Base-by-base conservation (phyloP, 306 rosid species). In the Castanea sativa region DNA sequence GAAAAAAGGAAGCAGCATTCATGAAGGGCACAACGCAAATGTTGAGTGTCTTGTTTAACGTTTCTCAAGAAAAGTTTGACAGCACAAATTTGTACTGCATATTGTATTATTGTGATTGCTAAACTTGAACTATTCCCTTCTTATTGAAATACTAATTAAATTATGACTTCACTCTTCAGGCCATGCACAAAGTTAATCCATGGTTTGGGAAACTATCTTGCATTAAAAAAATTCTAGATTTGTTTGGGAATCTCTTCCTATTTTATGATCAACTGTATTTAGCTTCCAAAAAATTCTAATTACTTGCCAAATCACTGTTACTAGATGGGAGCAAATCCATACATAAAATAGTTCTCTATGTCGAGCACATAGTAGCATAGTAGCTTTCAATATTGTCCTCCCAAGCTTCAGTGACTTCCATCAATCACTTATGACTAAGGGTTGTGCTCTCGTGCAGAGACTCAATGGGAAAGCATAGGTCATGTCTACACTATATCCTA, bases 31-130 rank as follows among this genome's bases (percentile, higher is more conserved):
- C 67, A 32, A 23, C 21, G 30, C 43, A 20, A 61, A 79, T 18
- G 63, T 51, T 51, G 76, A 76, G 72, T 63, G 15, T 75, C 23
- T 57, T 71, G 81, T 79, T 76, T 76, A 71, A 76, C 69, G 63
- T 13, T 30, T 45, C 43, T 35, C 43, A 35, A 35, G 9, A 35
- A 35, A 35, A 35, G 43, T 35, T 35, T 35, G 43, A 35, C 43
- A 35, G 2, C 9, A 12, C 29, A 5, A 33, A 3, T 43, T 27
- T 51, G 6, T 55, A 73, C 23, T 14, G 21, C 25, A 25, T 35
- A 3, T 21, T 12, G 21, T 18, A 13, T 27, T 16, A 69, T 16
- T 38, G 33, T 53, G 15, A 27, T 55, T 55, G 29, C 55, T 55
- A 2, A 23, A 27, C n/a, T 35, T 70, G 4, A 45, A 35, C 20